Evolutionary conservation across 495 filamentous ascomycete species (phyloP), one percentile per base, ranked within the genome.

Genomic region (Elasticomyces elasticus): DNA sequence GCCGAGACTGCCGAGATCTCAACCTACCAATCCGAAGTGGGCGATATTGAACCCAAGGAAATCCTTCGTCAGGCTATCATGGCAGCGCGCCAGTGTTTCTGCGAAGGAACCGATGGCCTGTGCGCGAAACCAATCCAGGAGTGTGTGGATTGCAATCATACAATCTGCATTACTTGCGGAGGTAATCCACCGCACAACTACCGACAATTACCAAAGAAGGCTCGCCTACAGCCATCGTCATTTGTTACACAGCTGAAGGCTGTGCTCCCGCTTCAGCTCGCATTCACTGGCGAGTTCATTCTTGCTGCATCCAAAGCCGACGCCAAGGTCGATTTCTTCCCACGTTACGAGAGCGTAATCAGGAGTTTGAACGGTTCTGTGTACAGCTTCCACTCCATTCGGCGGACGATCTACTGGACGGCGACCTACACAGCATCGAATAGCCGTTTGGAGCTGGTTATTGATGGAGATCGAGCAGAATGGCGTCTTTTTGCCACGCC

Each of bases 141-240:
- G 49, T 86, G 83, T 55, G 57, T 55, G 3, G 56, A 72, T 22
- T 86, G 83, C 56, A 62, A 56, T 0, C 76, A 83, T 60, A 80
- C 77, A 7, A 71, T 72, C 12, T 85, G 82, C 61, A 59, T 64
- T 1, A 67, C 67, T 23, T 84, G 81, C 54, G 72, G 68, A 9
- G 76, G 77, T 4, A 78, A 79, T 31, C 83, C 83, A 4, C 51
- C 59, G 11, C 82, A 86, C 63, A 55, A 64, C 2, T 83, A 79
- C 55, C n/a, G 7, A 11, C 38, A 45, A 38, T 43, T 61, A 3
- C n/a, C 35, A 20, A 50, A 12, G 28, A 45, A 59, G 28, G 40
- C 46, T 38, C 71, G 80, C 20, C 65, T 66, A 27, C 5, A 51
- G 5, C 78, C 81, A 19, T 45, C 68, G 30, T 63, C 70, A 5